These are phyloP conservation scores for Mortierella alpina DNA, from an alignment of 192 early-diverging fungal genomes.

Conservation along the genomic window DNA sequence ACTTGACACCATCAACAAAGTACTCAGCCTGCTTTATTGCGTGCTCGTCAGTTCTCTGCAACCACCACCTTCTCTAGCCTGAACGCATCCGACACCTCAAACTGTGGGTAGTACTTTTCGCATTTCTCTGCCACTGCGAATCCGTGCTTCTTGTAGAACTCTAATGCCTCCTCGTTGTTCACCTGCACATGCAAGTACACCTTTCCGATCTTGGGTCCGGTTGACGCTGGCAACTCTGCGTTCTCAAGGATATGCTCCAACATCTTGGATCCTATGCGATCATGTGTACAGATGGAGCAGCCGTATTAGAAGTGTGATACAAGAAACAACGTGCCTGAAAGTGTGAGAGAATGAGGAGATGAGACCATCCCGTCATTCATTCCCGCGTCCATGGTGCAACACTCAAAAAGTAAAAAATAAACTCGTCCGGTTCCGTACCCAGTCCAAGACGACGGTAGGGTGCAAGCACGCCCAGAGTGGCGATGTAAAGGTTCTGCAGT, in stretches of 20 bases:
- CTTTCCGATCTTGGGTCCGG: constrained; percentile 61
- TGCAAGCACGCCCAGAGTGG: constrained; percentile 88
- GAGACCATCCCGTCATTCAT: too few relatives aligned
- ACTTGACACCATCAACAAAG: too few relatives aligned
- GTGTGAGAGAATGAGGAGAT: too few relatives aligned
- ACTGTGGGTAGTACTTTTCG: constrained; percentile 84
- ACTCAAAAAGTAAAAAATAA: neutral
- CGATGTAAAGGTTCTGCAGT: constrained; percentile 75
- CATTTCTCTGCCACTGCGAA: constrained; percentile 70
- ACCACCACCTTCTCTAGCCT: constrained; percentile 60
- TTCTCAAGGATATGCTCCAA: constrained; percentile 69
- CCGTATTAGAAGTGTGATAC: neutral
- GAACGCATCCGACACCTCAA: constrained; percentile 87
- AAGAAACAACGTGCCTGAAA: too few relatives aligned
- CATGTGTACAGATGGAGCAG: neutral
- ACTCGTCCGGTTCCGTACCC: constrained; percentile 56
- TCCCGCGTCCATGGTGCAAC: neutral
- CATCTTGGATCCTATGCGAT: constrained; percentile 64
- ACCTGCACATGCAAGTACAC: constrained; percentile 90
- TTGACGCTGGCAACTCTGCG: constrained; percentile 36
- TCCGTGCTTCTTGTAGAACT: constrained; percentile 85
- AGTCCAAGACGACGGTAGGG: constrained; percentile 85
- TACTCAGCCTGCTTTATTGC: neutral
- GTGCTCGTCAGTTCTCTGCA: neutral
- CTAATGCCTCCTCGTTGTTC: constrained; percentile 80